A percentile compares a stretch with the other conserved stretches of the same genome.
Conservation (phyloP, 1,284 basidiomycete genomes). For the Austroboletus sp. region DNA sequence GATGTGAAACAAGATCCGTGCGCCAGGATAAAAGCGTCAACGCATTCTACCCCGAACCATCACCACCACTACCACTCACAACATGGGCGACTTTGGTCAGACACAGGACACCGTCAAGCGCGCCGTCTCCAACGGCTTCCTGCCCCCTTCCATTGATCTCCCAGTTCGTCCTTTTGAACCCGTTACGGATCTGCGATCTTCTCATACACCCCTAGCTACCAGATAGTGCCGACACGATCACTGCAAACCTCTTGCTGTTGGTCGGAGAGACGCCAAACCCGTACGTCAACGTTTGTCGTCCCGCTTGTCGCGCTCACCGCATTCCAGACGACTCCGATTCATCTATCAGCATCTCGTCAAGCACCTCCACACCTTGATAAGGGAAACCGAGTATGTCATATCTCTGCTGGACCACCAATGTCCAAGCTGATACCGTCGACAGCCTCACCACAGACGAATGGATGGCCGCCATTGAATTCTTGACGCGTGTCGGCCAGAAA, state of each 20-base stretch:
- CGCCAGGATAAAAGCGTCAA: neutral
- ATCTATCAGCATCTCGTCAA: constrained; percentile 46
- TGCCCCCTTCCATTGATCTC: constrained; percentile 28
- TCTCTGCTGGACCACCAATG: neutral
- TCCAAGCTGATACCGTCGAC: constrained; percentile 1
- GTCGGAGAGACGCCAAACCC: constrained; percentile 39
- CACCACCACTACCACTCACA: neutral
- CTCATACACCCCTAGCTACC: constrained; percentile 36
- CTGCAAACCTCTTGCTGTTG: constrained; percentile 48
- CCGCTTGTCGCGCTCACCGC: constrained; percentile 3
- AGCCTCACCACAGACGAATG: constrained; percentile 78
- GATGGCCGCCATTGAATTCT: constrained; percentile 74
- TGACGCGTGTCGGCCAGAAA: constrained; percentile 68
- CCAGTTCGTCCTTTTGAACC: constrained; percentile 22
- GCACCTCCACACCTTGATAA: constrained; percentile 67
- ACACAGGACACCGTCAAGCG: constrained; percentile 9
- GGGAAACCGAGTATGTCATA: constrained; percentile 51
- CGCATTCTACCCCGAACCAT: neutral
- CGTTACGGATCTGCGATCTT: neutral
- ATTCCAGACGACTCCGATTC: constrained; percentile 39
- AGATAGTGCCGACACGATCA: constrained; percentile 47
- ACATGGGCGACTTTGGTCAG: constrained; percentile 12
- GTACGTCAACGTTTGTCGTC: constrained; percentile 25
- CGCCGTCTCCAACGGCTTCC: constrained; percentile 32
- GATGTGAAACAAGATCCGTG: constrained; percentile 9